Conservation (phyloP, 345 rosid species). For the Triadica sebifera region DNA sequence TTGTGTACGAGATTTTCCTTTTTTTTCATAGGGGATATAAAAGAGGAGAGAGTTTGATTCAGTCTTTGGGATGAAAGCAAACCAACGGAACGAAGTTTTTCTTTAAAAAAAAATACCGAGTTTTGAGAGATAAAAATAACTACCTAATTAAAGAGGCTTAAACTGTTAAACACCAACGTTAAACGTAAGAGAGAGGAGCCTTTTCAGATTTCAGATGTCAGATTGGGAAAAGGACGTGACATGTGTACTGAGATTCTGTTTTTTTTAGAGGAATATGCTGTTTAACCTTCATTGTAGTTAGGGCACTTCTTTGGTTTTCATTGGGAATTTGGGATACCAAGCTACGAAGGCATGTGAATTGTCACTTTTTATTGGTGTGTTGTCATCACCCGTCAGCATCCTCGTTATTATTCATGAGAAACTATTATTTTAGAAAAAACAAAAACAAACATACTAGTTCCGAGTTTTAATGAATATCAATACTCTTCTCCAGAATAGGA, state of each 20-base stretch:
- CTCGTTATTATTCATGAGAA: no score
- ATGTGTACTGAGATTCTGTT: neutral
- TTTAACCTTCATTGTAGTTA: neutral
- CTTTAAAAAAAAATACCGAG: no score
- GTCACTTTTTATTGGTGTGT: neutral
- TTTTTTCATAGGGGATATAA: no score
- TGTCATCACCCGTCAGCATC: no score
- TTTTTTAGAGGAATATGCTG: neutral
- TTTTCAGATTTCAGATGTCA: neutral
- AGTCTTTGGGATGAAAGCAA: neutral
- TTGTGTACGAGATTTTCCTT: neutral
- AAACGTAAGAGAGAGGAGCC: no score
- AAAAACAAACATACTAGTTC: no score
- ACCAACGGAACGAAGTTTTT: neutral
- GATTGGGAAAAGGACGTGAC: neutral
- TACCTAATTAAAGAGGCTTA: neutral
- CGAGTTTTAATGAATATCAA: no score
- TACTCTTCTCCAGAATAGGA: no score
- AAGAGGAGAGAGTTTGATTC: conserved; percentile 1
- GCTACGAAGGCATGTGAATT: neutral
- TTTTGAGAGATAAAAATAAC: neutral
- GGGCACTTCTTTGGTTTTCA: neutral
- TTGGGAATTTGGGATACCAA: neutral
- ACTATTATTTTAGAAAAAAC: no score
- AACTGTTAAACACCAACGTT: no score